These are phyloP conservation scores for Verticillium longisporum DNA, from an alignment of 2,329 filamentous ascomycete species.

Conservation along the genomic window DNA sequence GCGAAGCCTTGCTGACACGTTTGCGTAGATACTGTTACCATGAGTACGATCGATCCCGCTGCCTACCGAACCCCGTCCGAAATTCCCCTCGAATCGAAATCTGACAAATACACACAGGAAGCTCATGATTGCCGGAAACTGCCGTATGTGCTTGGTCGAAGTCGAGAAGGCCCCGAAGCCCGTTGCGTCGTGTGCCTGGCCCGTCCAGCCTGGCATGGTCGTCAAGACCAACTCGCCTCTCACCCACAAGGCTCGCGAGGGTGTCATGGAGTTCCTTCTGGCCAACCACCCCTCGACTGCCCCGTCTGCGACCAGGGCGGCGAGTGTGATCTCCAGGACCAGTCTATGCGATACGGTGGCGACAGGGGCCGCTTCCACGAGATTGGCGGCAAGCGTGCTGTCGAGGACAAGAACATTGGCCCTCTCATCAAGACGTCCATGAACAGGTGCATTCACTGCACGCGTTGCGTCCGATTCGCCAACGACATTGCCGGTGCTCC, in stretches of 20 bases:
- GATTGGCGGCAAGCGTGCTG: constrained; percentile 87
- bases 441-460: constrained; percentile 99
- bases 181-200: constrained; percentile 97
- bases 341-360: constrained; percentile 97
- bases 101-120: constrained; percentile 58
- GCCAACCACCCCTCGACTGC: constrained; percentile 94
- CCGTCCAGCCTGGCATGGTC: constrained; percentile 96
- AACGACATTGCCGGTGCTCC: constrained; percentile 96
- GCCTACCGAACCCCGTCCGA: constrained; percentile 53
- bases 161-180: constrained; percentile 95
- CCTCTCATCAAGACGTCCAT: constrained; percentile 98
- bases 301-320: constrained; percentile 98
- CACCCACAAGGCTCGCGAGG: constrained; percentile 95
- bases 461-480: constrained; percentile 92
- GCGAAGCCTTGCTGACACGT: constrained; percentile 20
- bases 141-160: constrained; percentile 98
- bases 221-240: constrained; percentile 97
- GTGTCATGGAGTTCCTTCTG: constrained; percentile 97
- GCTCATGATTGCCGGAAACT: constrained; percentile 98
- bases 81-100: constrained; percentile 20
- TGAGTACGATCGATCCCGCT: constrained; percentile 57
- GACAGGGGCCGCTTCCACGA: constrained; percentile 98
- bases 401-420: constrained; percentile 99
- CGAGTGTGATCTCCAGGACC: constrained; percentile 97
- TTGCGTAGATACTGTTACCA: constrained; percentile 86